phyloP scores from a whole-genome alignment of 805 yeast species.

The Wickerhamiella australiensis region DNA sequence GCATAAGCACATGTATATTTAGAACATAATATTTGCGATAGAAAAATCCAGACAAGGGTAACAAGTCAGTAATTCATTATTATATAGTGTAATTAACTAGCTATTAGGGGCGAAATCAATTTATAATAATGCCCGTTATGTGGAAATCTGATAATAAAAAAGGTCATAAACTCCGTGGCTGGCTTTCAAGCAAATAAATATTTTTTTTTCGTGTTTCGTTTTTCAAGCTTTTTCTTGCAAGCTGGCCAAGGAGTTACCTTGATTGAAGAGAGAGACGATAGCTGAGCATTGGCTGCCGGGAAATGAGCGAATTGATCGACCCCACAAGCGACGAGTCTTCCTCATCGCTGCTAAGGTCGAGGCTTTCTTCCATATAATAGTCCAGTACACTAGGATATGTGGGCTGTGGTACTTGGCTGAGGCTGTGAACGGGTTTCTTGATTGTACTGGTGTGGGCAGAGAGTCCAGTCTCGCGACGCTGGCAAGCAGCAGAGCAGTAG shows the following conservation, averaged over 20 bases:
- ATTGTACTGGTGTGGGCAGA: not conserved
- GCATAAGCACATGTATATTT: too few species aligned
- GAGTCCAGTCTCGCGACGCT: not conserved
- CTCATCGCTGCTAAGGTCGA: slow-evolving; percentile 14
- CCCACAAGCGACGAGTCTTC: slow-evolving; percentile 12
- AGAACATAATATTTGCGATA: too few species aligned
- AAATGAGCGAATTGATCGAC: slow-evolving; percentile 1
- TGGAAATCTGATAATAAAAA: not conserved
- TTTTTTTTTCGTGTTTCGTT: not conserved
- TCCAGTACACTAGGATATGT: slow-evolving; percentile 15
- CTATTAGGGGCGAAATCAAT: not conserved
- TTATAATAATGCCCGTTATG: too few species aligned
- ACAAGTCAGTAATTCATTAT: too few species aligned
- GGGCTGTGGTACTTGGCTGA: not conserved
- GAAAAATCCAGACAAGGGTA: too few species aligned
- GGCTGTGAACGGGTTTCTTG: not conserved
- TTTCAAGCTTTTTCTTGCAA: not conserved
- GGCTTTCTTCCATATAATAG: slow-evolving; percentile 12
- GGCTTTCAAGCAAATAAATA: slow-evolving; percentile 3
- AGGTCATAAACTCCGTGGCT: not conserved
- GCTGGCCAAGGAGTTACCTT: not conserved
- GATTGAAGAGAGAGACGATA: slow-evolving; percentile 7
- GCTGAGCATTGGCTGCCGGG: slow-evolving; percentile 9
- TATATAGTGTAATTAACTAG: not conserved
- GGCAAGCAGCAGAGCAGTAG: slow-evolving; percentile 29